These are phyloP conservation scores for Rubroboletus pulcherrimus DNA, from an alignment of 768 basidiomycete species.

Conservation along the genomic window DNA sequence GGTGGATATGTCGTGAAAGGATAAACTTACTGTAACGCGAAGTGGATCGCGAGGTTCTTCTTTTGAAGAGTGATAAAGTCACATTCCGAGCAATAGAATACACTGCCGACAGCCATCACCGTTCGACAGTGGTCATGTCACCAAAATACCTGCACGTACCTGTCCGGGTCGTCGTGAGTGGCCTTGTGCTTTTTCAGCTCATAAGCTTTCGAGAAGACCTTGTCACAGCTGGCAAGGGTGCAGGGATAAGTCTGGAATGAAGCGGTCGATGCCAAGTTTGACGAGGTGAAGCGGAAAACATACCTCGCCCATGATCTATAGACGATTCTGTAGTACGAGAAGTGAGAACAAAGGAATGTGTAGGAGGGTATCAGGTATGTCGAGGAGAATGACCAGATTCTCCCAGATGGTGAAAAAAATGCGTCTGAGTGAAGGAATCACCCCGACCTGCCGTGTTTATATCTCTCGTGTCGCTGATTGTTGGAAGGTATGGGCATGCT, in stretches of 20 bases:
- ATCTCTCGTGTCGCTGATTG: slow-evolving; percentile 4
- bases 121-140: background rate
- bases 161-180: slow-evolving; percentile 10
- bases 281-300: background rate
- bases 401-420: background rate
- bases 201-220: slow-evolving; percentile 12
- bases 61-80: slow-evolving; percentile 17
- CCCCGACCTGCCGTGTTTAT: slow-evolving; percentile 8
- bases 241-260: slow-evolving; percentile 14
- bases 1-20: background rate
- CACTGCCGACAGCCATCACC: slow-evolving; percentile 3
- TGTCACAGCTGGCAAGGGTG: slow-evolving; percentile 6
- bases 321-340: background rate
- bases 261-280: background rate
- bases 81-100: slow-evolving; percentile 20
- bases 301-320: slow-evolving; percentile 14
- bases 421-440: background rate
- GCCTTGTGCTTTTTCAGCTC: slow-evolving; percentile 24
- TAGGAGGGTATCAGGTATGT: background rate
- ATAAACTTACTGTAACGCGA: slow-evolving; percentile 16
- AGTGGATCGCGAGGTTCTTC: slow-evolving; percentile 21
- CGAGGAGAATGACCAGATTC: slow-evolving; percentile 21
- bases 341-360: background rate
- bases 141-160: background rate
- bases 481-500: background rate